Evolutionary conservation across 1,284 basidiomycete genomes (phyloP).

Genomic region (Rhodotorula sp.): DNA sequence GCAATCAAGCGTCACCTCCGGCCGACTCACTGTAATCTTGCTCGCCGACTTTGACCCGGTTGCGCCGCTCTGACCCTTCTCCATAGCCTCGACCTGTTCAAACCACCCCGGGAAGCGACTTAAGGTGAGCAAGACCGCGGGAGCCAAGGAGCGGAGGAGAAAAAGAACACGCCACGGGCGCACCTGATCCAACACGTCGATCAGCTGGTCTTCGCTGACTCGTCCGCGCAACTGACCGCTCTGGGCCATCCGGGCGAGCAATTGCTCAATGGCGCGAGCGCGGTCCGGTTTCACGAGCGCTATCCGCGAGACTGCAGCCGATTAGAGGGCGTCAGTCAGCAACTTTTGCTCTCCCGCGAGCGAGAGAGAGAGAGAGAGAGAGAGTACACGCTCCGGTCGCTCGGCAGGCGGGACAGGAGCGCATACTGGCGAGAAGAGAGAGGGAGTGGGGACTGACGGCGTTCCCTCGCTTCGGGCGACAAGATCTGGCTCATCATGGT

Average conservation of each 20-base stretch:
- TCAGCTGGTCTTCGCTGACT: conserved; percentile 83
- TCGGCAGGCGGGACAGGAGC: no score
- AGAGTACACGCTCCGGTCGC: no score
- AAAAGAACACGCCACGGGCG: no score
- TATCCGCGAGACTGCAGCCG: conserved; percentile 73
- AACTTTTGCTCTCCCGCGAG: no score
- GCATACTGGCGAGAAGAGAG: no score
- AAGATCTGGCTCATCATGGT: conserved; percentile 80
- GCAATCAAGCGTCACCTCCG: no score
- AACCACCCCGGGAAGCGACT: not conserved
- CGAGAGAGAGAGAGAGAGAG: not conserved
- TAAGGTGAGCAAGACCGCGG: no score
- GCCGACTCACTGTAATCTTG: conserved; percentile 68
- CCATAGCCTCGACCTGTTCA: conserved; percentile 59
- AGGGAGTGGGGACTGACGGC: conserved; percentile 64
- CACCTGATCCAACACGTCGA: conserved; percentile 89
- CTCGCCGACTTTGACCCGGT: conserved; percentile 56
- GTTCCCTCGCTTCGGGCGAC: conserved; percentile 80
- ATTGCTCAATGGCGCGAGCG: conserved; percentile 78
- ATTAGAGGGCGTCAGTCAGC: not conserved
- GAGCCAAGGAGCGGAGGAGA: no score
- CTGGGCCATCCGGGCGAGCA: conserved; percentile 87
- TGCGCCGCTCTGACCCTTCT: conserved; percentile 57
- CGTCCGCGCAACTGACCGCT: conserved; percentile 82
- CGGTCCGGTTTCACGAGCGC: conserved; percentile 85